Conservation (phyloP, 768 basidiomycete species). For the Rhizopogon rudus region DNA sequence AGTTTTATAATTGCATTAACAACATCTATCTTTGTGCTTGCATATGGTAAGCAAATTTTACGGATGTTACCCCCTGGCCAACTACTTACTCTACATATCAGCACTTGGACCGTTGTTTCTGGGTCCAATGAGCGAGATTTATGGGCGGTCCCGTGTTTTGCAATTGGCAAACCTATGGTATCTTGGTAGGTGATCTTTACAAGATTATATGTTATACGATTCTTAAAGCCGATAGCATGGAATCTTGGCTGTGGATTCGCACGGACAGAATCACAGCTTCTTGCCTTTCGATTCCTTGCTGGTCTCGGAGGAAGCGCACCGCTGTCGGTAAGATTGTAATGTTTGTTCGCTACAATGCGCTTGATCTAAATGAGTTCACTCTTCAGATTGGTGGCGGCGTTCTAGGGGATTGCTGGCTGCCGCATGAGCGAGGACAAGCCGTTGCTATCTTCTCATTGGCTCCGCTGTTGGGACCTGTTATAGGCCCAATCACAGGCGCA, state of each 20-base stretch:
- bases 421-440: too few relatives aligned
- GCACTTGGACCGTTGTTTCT: slow-evolving; percentile 31
- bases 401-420: slow-evolving; percentile 15
- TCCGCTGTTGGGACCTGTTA: slow-evolving; percentile 58
- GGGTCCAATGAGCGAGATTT: slow-evolving; percentile 70
- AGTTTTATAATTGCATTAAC: slow-evolving; percentile 48
- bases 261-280: slow-evolving; percentile 48
- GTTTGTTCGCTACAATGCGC: background rate
- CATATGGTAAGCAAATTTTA: slow-evolving; percentile 42
- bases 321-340: slow-evolving; percentile 32
- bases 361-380: background rate
- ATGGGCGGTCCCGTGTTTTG: slow-evolving; percentile 56
- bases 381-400: slow-evolving; percentile 60
- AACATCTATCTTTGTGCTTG: slow-evolving; percentile 55
- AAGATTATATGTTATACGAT: background rate
- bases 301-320: slow-evolving; percentile 74
- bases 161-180: slow-evolving; percentile 65
- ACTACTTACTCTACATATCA: background rate
- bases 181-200: slow-evolving; percentile 36
- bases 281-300: slow-evolving; percentile 63
- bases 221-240: slow-evolving; percentile 37
- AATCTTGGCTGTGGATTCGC: slow-evolving; percentile 63
- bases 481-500: slow-evolving; percentile 59
- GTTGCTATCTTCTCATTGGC: slow-evolving; percentile 61
- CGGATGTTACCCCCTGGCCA: background rate